Evolutionary conservation across 1,139 yeast species (phyloP).

Genomic region (Nakaseomyces bracarensis): DNA sequence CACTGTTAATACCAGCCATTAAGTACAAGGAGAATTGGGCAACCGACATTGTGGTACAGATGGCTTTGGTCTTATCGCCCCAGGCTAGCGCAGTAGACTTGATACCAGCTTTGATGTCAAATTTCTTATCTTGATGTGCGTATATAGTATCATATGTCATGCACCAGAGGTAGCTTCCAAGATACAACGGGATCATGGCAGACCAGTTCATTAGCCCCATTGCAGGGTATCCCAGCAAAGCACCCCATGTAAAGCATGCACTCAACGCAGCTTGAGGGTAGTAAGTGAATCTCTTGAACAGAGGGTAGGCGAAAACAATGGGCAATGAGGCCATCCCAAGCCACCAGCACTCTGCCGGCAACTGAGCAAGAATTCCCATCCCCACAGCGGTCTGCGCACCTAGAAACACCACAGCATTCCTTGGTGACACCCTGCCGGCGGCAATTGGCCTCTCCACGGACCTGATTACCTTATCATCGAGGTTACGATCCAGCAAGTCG

Average conservation of each 20-base stretch:
- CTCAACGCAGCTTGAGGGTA: conserved; percentile 85
- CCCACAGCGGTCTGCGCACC: conserved; percentile 73
- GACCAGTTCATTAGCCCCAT: conserved; percentile 74
- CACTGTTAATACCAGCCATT: conserved; percentile 69
- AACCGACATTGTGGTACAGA: conserved; percentile 52
- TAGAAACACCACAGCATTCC: conserved; percentile 66
- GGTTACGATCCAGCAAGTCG: conserved; percentile 73
- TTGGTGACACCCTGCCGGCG: conserved; percentile 66
- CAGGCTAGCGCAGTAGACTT: conserved; percentile 92
- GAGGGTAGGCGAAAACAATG: conserved; percentile 78
- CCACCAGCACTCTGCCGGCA: conserved; percentile 76
- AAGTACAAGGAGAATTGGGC: conserved; percentile 60
- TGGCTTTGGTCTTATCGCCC: conserved; percentile 70
- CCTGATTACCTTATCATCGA: conserved; percentile 79
- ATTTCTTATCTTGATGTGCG: conserved; percentile 93
- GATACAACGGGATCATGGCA: conserved; percentile 70
- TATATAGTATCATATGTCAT: conserved; percentile 93
- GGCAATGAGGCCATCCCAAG: conserved; percentile 77
- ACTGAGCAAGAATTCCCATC: conserved; percentile 54
- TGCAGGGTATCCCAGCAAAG: conserved; percentile 89
- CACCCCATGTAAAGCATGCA: conserved; percentile 91
- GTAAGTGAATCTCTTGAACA: conserved; percentile 88
- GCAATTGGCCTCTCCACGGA: conserved; percentile 89
- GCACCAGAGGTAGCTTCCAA: conserved; percentile 82
- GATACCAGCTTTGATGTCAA: conserved; percentile 82